Evolutionary conservation across 2,329 filamentous ascomycete species (phyloP), one percentile per base, ranked within the genome.

Genomic region (Colletotrichum sidae): DNA sequence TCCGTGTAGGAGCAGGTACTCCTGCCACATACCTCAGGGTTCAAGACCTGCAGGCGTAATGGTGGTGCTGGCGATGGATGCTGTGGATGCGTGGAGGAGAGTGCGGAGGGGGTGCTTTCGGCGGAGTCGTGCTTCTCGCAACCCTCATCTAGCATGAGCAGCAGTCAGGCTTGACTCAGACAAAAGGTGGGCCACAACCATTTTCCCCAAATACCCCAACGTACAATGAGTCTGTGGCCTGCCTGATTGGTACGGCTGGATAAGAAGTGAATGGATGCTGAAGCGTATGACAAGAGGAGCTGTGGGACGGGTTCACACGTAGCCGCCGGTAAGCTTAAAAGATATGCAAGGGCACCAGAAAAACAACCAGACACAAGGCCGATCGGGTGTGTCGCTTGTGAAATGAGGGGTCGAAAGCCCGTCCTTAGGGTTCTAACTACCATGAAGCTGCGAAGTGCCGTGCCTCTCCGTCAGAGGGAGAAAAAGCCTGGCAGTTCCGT

Each of bases 251-350:
- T 38, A 66, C 63, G 58, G 63, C 34, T 66, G 63, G 37, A 52
- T n/a, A 7, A 44, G 35, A 11, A 12, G 33, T 55, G 38, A 45
- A 33, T 45, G 34, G 37, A 45, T 39, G 42, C 38, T 33, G 37
- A 47, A 10, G 15, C 33, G 46, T 53, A 46, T 49, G 35, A 34
- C 58, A 52, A 39, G 42, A 17, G 7, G 9, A 38, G 33, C 39
- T 49, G 41, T 52, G 58, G 63, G 47, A 63, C 59, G 58, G 62
- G 52, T 62, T 53, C 58, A 58, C 62, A 51, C 62, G 46, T 55
- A 56, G 33, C 62, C 62, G 58, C 58, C 58, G 52, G 53, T 66
- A 63, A 66, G 58, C 63, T 66, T 63, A 62, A 57, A 63, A 41
- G 35, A 42, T 34, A 46, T 56, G 58, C 58, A 63, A 63, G 46